Conservation (phyloP, 2,329 filamentous ascomycete genomes). For the Sporothrix schenckii region DNA sequence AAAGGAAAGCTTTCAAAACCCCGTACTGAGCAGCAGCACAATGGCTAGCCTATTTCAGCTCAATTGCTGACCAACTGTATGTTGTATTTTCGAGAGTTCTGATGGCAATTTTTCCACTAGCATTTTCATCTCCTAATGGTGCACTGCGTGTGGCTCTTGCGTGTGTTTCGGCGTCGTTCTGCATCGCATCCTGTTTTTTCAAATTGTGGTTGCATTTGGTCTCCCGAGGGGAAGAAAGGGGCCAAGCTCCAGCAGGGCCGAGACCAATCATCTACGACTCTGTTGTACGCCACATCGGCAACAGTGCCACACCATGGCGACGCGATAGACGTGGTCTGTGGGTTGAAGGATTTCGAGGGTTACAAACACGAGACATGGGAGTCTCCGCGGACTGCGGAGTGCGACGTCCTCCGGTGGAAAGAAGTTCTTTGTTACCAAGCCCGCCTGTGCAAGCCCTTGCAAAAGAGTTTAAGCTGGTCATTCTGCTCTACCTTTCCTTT, state of each 20-base stretch:
- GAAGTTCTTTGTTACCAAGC: neutral
- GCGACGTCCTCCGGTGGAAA: neutral
- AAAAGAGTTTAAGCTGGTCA: neutral
- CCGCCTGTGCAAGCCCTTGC: too few species aligned
- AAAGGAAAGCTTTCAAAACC: too few species aligned
- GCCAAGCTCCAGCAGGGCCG: neutral
- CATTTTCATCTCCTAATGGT: neutral
- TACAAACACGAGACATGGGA: constrained; percentile 15
- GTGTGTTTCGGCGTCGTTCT: neutral
- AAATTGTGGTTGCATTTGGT: constrained; percentile 11
- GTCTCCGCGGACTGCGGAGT: too few species aligned
- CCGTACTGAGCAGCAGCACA: too few species aligned
- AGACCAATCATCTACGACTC: neutral
- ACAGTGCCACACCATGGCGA: neutral
- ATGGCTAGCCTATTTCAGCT: too few species aligned
- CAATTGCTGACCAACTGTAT: too few species aligned
- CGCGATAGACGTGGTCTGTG: neutral
- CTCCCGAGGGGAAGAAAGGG: neutral
- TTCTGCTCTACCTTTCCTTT: neutral
- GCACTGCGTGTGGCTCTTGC: neutral
- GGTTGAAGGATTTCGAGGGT: neutral
- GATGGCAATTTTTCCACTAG: neutral
- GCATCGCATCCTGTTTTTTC: neutral
- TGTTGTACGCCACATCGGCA: neutral
- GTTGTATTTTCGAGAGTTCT: too few species aligned